Conservation (phyloP, 371 early-diverging fungal species). For the Umbelopsis sp. region DNA sequence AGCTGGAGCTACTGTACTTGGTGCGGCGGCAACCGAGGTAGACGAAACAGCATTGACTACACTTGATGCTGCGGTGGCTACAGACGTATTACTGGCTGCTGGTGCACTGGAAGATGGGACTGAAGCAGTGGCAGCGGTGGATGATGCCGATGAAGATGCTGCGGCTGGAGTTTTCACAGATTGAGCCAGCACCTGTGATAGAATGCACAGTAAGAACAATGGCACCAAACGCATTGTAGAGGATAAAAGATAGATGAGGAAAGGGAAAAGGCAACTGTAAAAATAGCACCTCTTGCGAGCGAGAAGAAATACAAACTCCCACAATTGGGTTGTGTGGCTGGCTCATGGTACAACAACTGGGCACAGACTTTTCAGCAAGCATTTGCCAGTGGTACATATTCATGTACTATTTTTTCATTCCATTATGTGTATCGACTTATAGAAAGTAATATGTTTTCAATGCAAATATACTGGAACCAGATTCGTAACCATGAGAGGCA, state of each 20-base stretch:
- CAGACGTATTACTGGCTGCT: neutral
- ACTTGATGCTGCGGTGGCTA: neutral
- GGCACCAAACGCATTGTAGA: neutral
- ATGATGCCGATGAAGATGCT: slow-evolving; percentile 1
- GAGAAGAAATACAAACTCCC: neutral
- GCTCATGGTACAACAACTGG: neutral
- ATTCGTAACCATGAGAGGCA: too few species aligned
- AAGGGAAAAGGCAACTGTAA: neutral
- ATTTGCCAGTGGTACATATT: neutral
- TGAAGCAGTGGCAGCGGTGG: neutral
- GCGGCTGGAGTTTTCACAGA: slow-evolving; percentile 7
- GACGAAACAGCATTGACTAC: neutral
- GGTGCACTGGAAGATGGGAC: neutral
- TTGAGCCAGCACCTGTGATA: slow-evolving; percentile 4
- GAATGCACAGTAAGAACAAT: neutral
- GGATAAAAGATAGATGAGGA: too few species aligned
- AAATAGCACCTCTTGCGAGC: neutral
- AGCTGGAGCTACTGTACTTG: neutral
- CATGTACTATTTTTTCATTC: too few species aligned
- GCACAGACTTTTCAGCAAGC: neutral
- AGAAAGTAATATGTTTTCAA: too few species aligned
- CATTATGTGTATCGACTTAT: too few species aligned
- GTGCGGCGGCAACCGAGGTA: neutral
- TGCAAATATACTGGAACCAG: too few species aligned
- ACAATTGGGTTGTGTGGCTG: slow-evolving; percentile 8